Percentiles rank a stretch among this genome's conserved stretches.
Conservation (phyloP, 345 rosid species). For the Salix purpurea region DNA sequence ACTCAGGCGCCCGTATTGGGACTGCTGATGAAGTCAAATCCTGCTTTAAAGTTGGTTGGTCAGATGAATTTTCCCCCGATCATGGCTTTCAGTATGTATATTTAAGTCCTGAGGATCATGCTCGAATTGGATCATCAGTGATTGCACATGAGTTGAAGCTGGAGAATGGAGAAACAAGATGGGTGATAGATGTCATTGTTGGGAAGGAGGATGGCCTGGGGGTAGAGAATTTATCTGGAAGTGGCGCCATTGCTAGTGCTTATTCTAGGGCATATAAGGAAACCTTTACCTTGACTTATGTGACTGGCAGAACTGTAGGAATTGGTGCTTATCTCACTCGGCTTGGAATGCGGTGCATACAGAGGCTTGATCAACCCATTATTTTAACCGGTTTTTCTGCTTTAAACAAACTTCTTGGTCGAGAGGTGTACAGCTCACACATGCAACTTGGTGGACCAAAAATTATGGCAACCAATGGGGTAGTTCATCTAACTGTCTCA, state of each 20-base stretch:
- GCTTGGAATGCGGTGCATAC: slow-evolving; percentile 98
- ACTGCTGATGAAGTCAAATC: slow-evolving; percentile 93
- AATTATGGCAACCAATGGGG: slow-evolving; percentile 99
- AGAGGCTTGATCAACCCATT: slow-evolving; percentile 97
- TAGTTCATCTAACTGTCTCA: slow-evolving; percentile 92
- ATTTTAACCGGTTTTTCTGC: slow-evolving; percentile 98
- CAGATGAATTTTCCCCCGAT: slow-evolving; percentile 79
- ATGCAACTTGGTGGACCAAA: slow-evolving; percentile 99
- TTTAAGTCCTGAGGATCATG: slow-evolving; percentile 71
- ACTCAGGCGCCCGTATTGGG: slow-evolving; percentile 98
- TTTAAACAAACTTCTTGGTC: slow-evolving; percentile 94
- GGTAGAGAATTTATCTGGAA: slow-evolving; percentile 91
- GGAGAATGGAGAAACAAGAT: slow-evolving; percentile 68
- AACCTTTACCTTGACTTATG: slow-evolving; percentile 91
- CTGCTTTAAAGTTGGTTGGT: slow-evolving; percentile 93
- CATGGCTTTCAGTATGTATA: slow-evolving; percentile 89
- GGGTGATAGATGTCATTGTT: slow-evolving; percentile 90
- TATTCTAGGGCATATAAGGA: slow-evolving; percentile 95
- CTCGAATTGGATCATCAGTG: slow-evolving; percentile 67
- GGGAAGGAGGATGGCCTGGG: slow-evolving; percentile 98
- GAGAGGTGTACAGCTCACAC: slow-evolving; percentile 99
- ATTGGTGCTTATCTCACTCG: slow-evolving; percentile 99
- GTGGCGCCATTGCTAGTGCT: slow-evolving; percentile 98
- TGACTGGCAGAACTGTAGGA: slow-evolving; percentile 94
- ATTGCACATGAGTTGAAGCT: slow-evolving; percentile 85